Conservation (phyloP, 2,329 filamentous ascomycete genomes). For the Verticillium dahliae region DNA sequence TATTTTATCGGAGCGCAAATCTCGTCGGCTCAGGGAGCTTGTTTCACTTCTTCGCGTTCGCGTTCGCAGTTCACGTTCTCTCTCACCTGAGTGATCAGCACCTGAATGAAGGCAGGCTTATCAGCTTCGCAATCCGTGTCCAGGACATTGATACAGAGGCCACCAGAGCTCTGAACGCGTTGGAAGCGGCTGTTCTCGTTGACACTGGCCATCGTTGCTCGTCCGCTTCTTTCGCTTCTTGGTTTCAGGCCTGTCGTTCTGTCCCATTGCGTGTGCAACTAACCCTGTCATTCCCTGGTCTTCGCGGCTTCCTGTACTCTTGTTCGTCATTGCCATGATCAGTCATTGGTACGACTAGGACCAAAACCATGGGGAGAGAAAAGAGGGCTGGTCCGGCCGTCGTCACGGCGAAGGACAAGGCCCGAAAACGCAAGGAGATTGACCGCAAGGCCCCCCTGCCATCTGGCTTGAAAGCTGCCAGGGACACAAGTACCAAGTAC, state of each 20-base stretch:
- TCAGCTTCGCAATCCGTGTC: background rate
- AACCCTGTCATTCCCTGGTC: background rate
- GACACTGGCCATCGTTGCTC: background rate
- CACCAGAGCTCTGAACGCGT: background rate
- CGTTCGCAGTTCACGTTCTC: background rate
- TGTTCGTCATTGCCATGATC: conserved; percentile 7
- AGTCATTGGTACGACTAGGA: conserved; percentile 4
- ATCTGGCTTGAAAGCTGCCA: conserved; percentile 26
- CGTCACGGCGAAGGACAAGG: conserved; percentile 9
- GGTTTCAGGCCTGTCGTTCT: background rate
- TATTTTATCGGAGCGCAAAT: background rate
- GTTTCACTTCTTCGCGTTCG: background rate
- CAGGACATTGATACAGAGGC: background rate
- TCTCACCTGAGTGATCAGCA: background rate
- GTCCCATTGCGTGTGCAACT: conserved; percentile 1
- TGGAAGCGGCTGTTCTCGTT: background rate
- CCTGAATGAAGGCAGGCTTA: background rate
- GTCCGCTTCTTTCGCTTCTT: background rate
- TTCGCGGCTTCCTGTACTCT: background rate
- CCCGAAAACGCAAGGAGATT: conserved; percentile 7
- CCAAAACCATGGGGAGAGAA: conserved; percentile 11
- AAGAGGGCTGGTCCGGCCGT: conserved; percentile 8
- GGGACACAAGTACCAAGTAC: conserved; percentile 44
- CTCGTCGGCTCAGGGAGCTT: background rate
- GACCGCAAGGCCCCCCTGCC: conserved; percentile 26